phyloP scores from a whole-genome alignment of 176 grass and related monocot species.

The Leersia perrieri region DNA sequence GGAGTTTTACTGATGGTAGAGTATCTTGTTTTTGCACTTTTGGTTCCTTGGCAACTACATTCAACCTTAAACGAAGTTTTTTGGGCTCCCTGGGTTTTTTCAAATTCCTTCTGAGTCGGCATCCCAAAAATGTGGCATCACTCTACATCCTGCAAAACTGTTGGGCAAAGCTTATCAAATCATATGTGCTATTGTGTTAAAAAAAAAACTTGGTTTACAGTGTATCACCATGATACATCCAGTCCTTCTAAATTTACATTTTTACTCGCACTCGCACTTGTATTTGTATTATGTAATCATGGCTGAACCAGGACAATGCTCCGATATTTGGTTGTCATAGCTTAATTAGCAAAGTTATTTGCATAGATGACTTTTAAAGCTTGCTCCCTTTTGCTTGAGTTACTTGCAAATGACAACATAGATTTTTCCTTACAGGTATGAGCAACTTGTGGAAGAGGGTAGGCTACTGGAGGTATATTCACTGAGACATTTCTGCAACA shows the following conservation, averaged over 20 bases:
- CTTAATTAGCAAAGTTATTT: slow-evolving; percentile 1
- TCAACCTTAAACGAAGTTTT: background rate
- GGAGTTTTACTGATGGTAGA: background rate
- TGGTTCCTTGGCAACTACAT: background rate
- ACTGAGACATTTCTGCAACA: background rate
- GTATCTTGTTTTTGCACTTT: background rate
- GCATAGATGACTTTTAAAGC: background rate
- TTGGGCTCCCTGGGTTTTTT: background rate
- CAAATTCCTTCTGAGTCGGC: background rate
- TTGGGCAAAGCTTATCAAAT: background rate
- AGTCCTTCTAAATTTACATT: background rate
- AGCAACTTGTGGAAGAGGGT: slow-evolving; percentile 86
- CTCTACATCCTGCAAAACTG: background rate
- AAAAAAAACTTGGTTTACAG: background rate
- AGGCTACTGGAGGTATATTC: slow-evolving; percentile 82
- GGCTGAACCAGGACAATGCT: background rate
- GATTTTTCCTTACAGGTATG: slow-evolving; percentile 64
- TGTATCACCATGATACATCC: background rate
- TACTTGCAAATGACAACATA: background rate
- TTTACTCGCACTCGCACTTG: slow-evolving; percentile 1
- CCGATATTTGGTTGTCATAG: background rate
- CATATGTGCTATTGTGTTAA: background rate
- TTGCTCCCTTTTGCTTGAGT: background rate
- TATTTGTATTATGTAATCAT: background rate
- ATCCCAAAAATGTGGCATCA: background rate